Conservation (phyloP, 495 filamentous ascomycete genomes). For the Podospora bellae-mahoneyi region DNA sequence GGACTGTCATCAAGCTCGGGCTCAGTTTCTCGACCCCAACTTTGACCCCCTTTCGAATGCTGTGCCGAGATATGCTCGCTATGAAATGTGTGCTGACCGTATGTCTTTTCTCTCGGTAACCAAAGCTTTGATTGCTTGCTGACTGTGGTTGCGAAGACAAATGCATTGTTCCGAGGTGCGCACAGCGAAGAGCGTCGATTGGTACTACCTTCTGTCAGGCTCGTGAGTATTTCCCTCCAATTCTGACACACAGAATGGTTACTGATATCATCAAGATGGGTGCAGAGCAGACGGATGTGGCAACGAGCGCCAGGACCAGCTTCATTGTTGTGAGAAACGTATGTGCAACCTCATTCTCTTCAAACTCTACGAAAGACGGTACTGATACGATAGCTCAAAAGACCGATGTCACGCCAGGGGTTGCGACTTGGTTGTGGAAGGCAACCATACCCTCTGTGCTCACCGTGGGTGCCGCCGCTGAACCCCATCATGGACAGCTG, state of each 20-base stretch:
- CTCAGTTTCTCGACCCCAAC: conserved; percentile 27
- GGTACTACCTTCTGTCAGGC: conserved; percentile 18
- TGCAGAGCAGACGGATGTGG: conserved; percentile 28
- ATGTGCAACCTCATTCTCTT: neutral
- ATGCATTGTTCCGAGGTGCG: conserved; percentile 24
- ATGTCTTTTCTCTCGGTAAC: conserved; percentile 1
- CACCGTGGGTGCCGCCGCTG: conserved; percentile 18
- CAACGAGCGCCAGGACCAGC: conserved; percentile 21
- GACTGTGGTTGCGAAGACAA: conserved; percentile 24
- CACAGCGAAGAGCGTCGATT: conserved; percentile 8
- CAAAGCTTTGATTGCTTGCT: neutral
- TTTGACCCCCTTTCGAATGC: conserved; percentile 19
- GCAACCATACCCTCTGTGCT: conserved; percentile 26
- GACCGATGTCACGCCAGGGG: conserved; percentile 25
- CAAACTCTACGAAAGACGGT: neutral
- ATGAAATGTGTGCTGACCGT: conserved; percentile 30
- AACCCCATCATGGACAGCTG: neutral
- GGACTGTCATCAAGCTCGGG: conserved; percentile 26
- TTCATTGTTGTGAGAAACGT: conserved; percentile 29
- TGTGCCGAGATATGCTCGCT: conserved; percentile 24
- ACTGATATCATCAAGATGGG: conserved; percentile 17
- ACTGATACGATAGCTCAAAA: neutral
- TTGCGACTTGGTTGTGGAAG: conserved; percentile 23
- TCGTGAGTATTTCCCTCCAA: conserved; percentile 16
- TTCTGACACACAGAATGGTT: neutral